Evolutionary conservation across 768 basidiomycete species (phyloP).

Genomic region (Lentinula lateritia): DNA sequence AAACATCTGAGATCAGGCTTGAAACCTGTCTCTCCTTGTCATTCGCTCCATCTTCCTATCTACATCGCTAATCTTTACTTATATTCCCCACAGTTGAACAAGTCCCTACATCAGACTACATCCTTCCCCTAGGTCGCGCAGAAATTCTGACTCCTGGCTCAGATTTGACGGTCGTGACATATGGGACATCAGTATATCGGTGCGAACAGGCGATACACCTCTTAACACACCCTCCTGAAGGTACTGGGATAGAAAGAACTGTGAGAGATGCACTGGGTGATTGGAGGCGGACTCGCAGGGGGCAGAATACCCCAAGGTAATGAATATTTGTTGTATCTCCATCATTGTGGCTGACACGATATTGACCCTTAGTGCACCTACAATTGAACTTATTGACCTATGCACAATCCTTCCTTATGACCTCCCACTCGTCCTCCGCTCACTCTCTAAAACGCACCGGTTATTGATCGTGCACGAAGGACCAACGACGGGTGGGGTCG

Average conservation of each 20-base stretch:
- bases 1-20: background rate
- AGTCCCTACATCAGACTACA: slow-evolving; percentile 84
- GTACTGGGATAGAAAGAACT: background rate
- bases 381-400: slow-evolving; percentile 86
- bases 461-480: slow-evolving; percentile 92
- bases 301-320: background rate
- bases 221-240: slow-evolving; percentile 54
- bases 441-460: slow-evolving; percentile 79
- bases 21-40: background rate
- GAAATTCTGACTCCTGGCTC: slow-evolving; percentile 70
- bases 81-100: slow-evolving; percentile 63
- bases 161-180: slow-evolving; percentile 86
- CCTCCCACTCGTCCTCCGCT: slow-evolving; percentile 70
- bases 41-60: background rate
- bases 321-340: background rate
- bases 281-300: background rate
- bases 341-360: slow-evolving; percentile 56
- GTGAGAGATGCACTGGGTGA: background rate
- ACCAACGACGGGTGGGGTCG: slow-evolving; percentile 80
- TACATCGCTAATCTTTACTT: background rate
- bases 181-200: slow-evolving; percentile 92
- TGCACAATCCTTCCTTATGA: slow-evolving; percentile 91
- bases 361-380: slow-evolving; percentile 64
- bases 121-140: slow-evolving; percentile 77
- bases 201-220: slow-evolving; percentile 81